phyloP scores from a whole-genome alignment of 768 basidiomycete species.

The Calocera cornea region DNA sequence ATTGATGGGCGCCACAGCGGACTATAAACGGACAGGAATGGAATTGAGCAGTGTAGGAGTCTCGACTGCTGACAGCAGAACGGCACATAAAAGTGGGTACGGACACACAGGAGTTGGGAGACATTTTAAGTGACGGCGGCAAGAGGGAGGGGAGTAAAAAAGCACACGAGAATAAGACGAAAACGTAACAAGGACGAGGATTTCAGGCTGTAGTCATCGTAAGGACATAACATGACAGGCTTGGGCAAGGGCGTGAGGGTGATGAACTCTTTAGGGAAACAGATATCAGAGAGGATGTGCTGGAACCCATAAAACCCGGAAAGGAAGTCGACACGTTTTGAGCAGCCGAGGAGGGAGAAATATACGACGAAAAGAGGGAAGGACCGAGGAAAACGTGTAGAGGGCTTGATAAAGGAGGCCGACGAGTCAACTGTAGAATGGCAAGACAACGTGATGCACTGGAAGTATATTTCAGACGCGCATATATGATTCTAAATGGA shows the following conservation, averaged over 20 bases:
- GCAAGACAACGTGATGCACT: not conserved
- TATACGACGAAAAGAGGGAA: not conserved
- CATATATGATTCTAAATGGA: not conserved
- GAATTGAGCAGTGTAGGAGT: not conserved
- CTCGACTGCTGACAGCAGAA: slow-evolving; percentile 2
- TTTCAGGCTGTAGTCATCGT: not conserved
- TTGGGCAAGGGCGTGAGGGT: not conserved
- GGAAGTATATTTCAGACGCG: not conserved
- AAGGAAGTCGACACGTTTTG: slow-evolving; percentile 4
- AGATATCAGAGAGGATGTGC: not conserved
- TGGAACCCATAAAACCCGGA: slow-evolving; percentile 6
- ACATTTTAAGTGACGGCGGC: not conserved
- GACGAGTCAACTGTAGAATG: slow-evolving; percentile 2
- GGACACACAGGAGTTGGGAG: not conserved
- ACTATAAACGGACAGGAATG: not conserved
- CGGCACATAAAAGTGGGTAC: not conserved
- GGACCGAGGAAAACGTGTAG: not conserved
- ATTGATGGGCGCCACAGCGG: not conserved
- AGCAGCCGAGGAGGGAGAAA: not conserved
- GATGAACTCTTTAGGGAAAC: not conserved
- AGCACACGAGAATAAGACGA: not conserved
- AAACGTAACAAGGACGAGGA: not conserved
- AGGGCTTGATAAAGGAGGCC: not conserved
- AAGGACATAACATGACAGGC: not conserved
- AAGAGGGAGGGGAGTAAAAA: not conserved